A percentile compares a stretch with the other conserved stretches of the same genome.
Evolutionary conservation across 75 land plant genomes (phyloP).

Genomic region (Picea sitchensis): DNA sequence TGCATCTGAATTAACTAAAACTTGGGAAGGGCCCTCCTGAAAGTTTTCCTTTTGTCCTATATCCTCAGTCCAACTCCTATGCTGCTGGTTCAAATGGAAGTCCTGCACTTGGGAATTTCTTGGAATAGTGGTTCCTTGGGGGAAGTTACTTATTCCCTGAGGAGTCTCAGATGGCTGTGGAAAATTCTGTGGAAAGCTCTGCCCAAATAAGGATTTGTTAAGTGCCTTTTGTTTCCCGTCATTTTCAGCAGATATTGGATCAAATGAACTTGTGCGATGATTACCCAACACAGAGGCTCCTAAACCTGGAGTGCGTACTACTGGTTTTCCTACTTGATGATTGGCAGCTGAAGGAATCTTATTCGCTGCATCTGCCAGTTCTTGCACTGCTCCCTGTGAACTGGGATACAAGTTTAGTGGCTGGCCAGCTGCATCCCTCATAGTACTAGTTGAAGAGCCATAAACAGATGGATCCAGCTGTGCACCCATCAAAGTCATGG

Average conservation of each 20-base stretch:
- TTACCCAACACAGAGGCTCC: conserved; percentile 21
- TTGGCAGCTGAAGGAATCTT: conserved; percentile 10
- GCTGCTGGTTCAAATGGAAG: conserved; percentile 26
- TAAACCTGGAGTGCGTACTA: conserved; percentile 13
- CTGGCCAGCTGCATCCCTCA: conserved; percentile 18
- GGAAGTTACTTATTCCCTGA: conserved; percentile 16
- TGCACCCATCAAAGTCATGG: conserved; percentile 27
- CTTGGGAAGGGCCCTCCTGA: conserved; percentile 28
- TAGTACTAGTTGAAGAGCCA: conserved; percentile 33
- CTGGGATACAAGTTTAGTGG: conserved; percentile 20
- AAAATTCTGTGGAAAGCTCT: conserved; percentile 17
- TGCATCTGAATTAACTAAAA: conserved; percentile 33
- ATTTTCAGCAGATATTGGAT: conserved; percentile 11
- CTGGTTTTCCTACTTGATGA: conserved; percentile 18
- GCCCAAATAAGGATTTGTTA: conserved; percentile 32
- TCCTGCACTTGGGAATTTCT: conserved; percentile 14
- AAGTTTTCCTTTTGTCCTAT: conserved; percentile 15
- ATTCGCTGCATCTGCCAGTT: conserved; percentile 13
- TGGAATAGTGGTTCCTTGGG: conserved; percentile 15
- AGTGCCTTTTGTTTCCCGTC: conserved; percentile 8
- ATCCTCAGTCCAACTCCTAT: conserved; percentile 21
- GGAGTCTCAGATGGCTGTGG: neutral
- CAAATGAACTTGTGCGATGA: conserved; percentile 16
- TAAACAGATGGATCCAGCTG: conserved; percentile 36
- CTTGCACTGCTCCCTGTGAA: conserved; percentile 27